Evolutionary conservation across 1,284 basidiomycete genomes (phyloP).

Genomic region (Inonotus obliquus): DNA sequence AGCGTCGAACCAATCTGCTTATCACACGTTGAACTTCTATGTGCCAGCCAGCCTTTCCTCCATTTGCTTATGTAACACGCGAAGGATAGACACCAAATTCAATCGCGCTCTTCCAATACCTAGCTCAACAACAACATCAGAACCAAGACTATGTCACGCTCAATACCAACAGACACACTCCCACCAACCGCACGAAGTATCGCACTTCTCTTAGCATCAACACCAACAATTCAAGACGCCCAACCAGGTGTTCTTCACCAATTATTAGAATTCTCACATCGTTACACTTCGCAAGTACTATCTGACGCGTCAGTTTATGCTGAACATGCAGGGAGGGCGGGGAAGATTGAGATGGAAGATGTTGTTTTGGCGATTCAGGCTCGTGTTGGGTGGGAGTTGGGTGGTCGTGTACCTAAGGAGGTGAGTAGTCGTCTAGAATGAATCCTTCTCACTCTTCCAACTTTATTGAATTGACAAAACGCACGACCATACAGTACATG

Average conservation of each 20-base stretch:
- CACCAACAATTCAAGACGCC: conserved; percentile 89
- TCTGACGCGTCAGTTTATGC: conserved; percentile 90
- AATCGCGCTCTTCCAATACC: too few relatives aligned
- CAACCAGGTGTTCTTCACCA: conserved; percentile 94
- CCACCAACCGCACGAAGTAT: conserved; percentile 91
- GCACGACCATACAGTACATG: conserved; percentile 58
- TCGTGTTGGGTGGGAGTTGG: conserved; percentile 92
- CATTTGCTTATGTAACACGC: neutral
- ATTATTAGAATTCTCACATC: conserved; percentile 91
- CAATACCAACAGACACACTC: conserved; percentile 53
- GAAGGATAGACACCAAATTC: too few relatives aligned
- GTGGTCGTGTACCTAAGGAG: conserved; percentile 92
- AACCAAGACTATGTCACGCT: conserved; percentile 61
- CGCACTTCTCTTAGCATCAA: conserved; percentile 87
- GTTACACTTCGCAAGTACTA: conserved; percentile 91
- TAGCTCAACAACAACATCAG: too few relatives aligned
- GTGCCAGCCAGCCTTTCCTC: too few relatives aligned
- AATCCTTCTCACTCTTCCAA: neutral
- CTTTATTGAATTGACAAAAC: neutral
- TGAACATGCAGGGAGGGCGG: conserved; percentile 82
- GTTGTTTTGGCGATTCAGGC: conserved; percentile 89
- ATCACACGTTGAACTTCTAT: too few relatives aligned
- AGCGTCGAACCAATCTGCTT: neutral
- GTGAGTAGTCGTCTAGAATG: conserved; percentile 41
- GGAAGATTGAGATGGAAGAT: conserved; percentile 88